A percentile compares a stretch with the other conserved stretches of the same genome.
Evolutionary conservation across 1,139 yeast species (phyloP).

Genomic region (Petasospora fabianii): DNA sequence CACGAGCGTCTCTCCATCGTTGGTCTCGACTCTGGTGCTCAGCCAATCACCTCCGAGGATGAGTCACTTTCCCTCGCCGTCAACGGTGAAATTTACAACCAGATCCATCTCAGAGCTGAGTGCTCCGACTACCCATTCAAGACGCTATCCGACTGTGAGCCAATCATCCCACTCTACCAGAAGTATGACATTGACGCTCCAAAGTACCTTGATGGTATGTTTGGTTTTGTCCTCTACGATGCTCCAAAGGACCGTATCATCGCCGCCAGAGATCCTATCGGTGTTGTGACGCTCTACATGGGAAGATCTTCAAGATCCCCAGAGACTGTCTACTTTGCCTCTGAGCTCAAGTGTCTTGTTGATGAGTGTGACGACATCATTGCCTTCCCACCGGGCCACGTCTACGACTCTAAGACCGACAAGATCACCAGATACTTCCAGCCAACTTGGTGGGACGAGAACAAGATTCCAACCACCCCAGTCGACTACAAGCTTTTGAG

Average conservation of each 20-base stretch:
- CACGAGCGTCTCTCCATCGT: slow-evolving; percentile 97
- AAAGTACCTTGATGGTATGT: slow-evolving; percentile 94
- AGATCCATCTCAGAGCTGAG: slow-evolving; percentile 78
- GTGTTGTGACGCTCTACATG: slow-evolving; percentile 93
- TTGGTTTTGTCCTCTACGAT: slow-evolving; percentile 91
- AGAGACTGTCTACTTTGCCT: slow-evolving; percentile 80
- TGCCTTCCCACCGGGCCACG: slow-evolving; percentile 99
- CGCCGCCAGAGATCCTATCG: slow-evolving; percentile 98
- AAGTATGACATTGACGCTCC: slow-evolving; percentile 91
- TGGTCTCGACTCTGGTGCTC: slow-evolving; percentile 96
- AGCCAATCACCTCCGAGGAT: slow-evolving; percentile 84
- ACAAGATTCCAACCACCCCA: slow-evolving; percentile 65
- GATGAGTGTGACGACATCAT: slow-evolving; percentile 91
- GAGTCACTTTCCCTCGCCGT: slow-evolving; percentile 75
- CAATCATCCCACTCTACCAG: slow-evolving; percentile 86
- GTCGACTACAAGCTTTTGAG: slow-evolving; percentile 73
- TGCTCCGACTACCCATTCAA: slow-evolving; percentile 70
- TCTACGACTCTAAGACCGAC: slow-evolving; percentile 89
- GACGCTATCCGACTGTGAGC: slow-evolving; percentile 94
- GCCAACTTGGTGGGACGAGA: slow-evolving; percentile 93
- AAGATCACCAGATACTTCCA: slow-evolving; percentile 79
- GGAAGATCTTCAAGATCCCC: slow-evolving; percentile 76
- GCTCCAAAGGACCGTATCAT: slow-evolving; percentile 77
- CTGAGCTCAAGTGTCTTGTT: slow-evolving; percentile 88
- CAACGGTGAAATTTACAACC: slow-evolving; percentile 98